A percentile compares a stretch with the other conserved stretches of the same genome.
These are phyloP conservation scores for Osmozyma mogii DNA, from an alignment of 805 yeast species.

Conservation along the genomic window DNA sequence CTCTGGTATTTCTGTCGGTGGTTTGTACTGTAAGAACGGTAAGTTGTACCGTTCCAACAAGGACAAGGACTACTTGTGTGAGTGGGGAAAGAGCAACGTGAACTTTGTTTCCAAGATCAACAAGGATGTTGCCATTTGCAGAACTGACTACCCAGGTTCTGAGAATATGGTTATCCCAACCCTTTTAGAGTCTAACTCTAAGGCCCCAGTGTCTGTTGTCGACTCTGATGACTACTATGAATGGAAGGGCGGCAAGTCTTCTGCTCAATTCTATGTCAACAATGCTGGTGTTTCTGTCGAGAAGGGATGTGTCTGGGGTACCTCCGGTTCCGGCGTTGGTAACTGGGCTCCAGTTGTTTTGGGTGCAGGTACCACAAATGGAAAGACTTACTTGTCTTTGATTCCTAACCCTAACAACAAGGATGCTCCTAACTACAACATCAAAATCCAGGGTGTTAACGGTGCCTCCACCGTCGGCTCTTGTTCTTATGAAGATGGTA, in stretches of 20 bases:
- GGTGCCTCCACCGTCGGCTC: constrained; percentile 12
- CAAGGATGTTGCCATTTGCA: constrained; percentile 56
- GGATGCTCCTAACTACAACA: constrained; percentile 32
- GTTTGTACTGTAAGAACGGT: constrained; percentile 55
- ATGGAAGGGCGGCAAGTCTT: constrained; percentile 59
- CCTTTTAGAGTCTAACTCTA: constrained; percentile 40
- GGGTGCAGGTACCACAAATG: constrained; percentile 65
- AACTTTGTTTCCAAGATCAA: constrained; percentile 42
- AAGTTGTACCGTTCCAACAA: constrained; percentile 54
- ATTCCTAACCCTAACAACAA: constrained; percentile 73
- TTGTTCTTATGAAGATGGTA: constrained; percentile 12
- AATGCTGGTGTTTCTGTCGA: constrained; percentile 63
- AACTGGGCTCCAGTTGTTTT: constrained; percentile 76
- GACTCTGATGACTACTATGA: constrained; percentile 42
- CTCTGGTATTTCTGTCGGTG: constrained; percentile 67
- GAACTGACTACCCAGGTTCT: constrained; percentile 79
- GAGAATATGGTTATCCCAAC: constrained; percentile 77
- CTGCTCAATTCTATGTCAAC: constrained; percentile 71
- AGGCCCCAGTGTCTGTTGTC: constrained; percentile 49
- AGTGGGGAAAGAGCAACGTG: constrained; percentile 54
- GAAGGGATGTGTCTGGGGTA: constrained; percentile 72
- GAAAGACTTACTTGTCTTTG: constrained; percentile 58
- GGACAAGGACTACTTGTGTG: constrained; percentile 48
- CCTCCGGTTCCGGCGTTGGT: constrained; percentile 50
- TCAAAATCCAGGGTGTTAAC: constrained; percentile 28